Conservation (phyloP, 768 basidiomycete species). For the Austroboletus eburneus region DNA sequence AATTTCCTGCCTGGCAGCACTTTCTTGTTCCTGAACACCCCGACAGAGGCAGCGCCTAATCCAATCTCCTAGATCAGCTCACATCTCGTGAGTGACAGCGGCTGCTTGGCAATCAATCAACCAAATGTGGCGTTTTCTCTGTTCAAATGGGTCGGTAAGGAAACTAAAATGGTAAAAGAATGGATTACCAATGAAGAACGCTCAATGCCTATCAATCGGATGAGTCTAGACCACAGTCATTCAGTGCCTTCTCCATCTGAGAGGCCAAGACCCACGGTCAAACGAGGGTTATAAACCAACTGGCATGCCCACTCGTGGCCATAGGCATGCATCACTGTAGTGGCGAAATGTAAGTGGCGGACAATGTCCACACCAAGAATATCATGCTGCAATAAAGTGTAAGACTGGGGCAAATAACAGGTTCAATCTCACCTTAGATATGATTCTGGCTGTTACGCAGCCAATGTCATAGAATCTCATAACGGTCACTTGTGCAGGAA, state of each 20-base stretch:
- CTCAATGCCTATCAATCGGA: too few species aligned
- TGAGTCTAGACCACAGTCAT: too few species aligned
- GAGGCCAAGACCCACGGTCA: constrained; percentile 2
- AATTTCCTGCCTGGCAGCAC: constrained; percentile 14
- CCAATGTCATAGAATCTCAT: too few species aligned
- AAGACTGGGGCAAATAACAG: too few species aligned
- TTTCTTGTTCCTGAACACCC: constrained; percentile 12
- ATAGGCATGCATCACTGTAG: constrained; percentile 40
- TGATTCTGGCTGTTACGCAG: too few species aligned
- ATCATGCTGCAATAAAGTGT: too few species aligned
- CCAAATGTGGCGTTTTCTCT: not conserved
- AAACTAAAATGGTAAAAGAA: too few species aligned
- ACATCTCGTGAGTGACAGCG: not conserved
- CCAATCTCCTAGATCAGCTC: constrained; percentile 25
- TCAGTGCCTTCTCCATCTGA: constrained; percentile 7
- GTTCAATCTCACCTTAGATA: too few species aligned
- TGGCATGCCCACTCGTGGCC: constrained; percentile 34
- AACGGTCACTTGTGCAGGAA: not conserved
- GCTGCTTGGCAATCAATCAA: not conserved
- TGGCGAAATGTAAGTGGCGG: too few species aligned
- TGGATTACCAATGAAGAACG: too few species aligned
- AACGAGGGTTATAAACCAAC: constrained; percentile 2
- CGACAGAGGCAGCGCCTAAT: constrained; percentile 18
- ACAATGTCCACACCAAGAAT: too few species aligned
- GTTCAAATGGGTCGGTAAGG: too few species aligned